These are phyloP conservation scores for Trametes sanguinea DNA, from an alignment of 768 basidiomycete genomes.

Conservation along the genomic window DNA sequence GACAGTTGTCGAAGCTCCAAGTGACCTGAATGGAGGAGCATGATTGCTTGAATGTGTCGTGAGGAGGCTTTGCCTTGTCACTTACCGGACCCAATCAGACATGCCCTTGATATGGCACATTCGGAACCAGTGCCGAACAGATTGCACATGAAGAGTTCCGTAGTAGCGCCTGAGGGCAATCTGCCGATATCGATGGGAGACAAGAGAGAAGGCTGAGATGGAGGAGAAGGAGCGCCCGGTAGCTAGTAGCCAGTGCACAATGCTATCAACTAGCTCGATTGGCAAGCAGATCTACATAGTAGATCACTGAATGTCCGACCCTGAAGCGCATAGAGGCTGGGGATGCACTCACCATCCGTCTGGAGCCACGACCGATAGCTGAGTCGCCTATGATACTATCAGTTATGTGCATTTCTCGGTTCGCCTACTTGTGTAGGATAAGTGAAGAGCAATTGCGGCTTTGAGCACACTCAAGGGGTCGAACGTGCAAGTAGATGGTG, in stretches of 20 bases:
- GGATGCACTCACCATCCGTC: not conserved
- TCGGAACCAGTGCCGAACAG: conserved; percentile 20
- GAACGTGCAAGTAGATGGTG: not conserved
- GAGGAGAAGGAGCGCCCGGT: conserved; percentile 25
- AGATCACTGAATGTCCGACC: not conserved
- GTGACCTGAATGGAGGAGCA: conserved; percentile 26
- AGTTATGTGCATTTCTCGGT: no score
- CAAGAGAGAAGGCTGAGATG: conserved; percentile 31
- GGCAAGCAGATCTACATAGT: conserved; percentile 5
- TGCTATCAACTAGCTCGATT: conserved; percentile 31
- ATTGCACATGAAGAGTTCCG: conserved; percentile 18
- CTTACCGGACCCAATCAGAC: conserved; percentile 33
- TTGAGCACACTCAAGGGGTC: no score
- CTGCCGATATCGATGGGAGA: conserved; percentile 31
- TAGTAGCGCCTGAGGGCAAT: conserved; percentile 35
- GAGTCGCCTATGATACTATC: no score
- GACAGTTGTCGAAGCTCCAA: conserved; percentile 19
- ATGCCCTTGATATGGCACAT: conserved; percentile 25
- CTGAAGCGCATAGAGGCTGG: conserved; percentile 1
- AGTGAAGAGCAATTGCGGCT: no score
- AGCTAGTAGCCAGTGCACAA: conserved; percentile 26
- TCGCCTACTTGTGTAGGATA: no score
- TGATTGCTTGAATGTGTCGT: conserved; percentile 7
- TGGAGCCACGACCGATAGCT: not conserved
- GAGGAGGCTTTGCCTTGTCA: not conserved